A percentile compares a stretch with the other conserved stretches of the same genome.
phyloP scores from a whole-genome alignment of 2,329 filamentous ascomycete species.

The Colletotrichum melonis region DNA sequence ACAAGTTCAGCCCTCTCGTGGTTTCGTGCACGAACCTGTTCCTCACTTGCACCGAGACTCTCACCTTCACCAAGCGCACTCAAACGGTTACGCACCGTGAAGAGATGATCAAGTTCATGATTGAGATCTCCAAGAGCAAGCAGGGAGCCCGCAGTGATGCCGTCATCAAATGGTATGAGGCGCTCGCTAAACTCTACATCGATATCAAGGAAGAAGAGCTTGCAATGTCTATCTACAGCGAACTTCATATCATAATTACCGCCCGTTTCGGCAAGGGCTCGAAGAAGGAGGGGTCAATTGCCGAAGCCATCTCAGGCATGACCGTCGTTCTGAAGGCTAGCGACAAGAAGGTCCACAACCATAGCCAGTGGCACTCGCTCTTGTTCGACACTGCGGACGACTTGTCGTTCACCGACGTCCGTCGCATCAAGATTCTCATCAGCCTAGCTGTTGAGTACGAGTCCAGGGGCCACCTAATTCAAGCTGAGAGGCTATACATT shows the following conservation, averaged over 20 bases:
- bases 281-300: slow-evolving; percentile 42
- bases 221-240: slow-evolving; percentile 46
- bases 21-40: slow-evolving; percentile 49
- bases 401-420: slow-evolving; percentile 45
- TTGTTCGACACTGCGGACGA: slow-evolving; percentile 50
- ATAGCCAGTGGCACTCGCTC: slow-evolving; percentile 36
- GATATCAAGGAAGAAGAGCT: slow-evolving; percentile 48
- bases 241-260: slow-evolving; percentile 48
- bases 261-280: slow-evolving; percentile 47
- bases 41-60: slow-evolving; percentile 47
- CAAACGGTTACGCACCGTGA: slow-evolving; percentile 50
- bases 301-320: slow-evolving; percentile 46
- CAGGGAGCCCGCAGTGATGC: slow-evolving; percentile 47
- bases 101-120: slow-evolving; percentile 52
- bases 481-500: slow-evolving; percentile 52
- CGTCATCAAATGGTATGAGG: slow-evolving; percentile 50
- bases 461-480: slow-evolving; percentile 43
- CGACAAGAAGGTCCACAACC: slow-evolving; percentile 38
- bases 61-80: slow-evolving; percentile 47
- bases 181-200: slow-evolving; percentile 50
- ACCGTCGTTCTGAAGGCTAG: slow-evolving; percentile 47
- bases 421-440: slow-evolving; percentile 48
- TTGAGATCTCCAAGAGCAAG: slow-evolving; percentile 49
- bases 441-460: slow-evolving; percentile 49
- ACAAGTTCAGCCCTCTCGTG: slow-evolving; percentile 46